Conservation (phyloP, 2,329 filamentous ascomycete genomes). For the Pseudonectria foliicola region DNA sequence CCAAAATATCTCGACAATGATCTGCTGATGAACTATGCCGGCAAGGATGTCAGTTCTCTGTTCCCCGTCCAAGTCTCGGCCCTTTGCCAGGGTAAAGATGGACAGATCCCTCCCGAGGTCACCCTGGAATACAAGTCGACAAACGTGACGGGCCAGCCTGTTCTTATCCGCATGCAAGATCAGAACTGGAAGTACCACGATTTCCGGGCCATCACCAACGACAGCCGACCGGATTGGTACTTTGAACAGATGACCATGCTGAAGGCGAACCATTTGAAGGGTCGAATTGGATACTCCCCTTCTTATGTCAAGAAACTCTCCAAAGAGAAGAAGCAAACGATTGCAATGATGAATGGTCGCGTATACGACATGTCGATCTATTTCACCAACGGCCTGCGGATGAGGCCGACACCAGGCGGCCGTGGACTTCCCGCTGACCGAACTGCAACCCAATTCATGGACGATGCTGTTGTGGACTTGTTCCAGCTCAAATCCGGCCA, state of each 20-base stretch:
- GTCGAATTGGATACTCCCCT: slow-evolving; percentile 75
- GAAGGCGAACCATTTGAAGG: slow-evolving; percentile 74
- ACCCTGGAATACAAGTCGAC: slow-evolving; percentile 73
- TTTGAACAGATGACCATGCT: slow-evolving; percentile 77
- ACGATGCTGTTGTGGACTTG: slow-evolving; percentile 61
- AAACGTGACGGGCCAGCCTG: slow-evolving; percentile 65
- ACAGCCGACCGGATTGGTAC: slow-evolving; percentile 86
- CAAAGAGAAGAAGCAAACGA: slow-evolving; percentile 50
- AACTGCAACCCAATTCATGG: slow-evolving; percentile 72
- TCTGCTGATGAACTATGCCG: slow-evolving; percentile 71
- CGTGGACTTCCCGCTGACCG: slow-evolving; percentile 36
- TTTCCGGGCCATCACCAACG: slow-evolving; percentile 77
- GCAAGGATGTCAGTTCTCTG: slow-evolving; percentile 75
- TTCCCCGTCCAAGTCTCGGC: slow-evolving; percentile 95
- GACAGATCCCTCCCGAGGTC: slow-evolving; percentile 60
- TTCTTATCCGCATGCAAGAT: slow-evolving; percentile 59
- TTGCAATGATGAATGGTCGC: slow-evolving; percentile 70
- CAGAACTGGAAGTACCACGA: slow-evolving; percentile 80
- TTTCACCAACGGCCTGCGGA: slow-evolving; percentile 62
- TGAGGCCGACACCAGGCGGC: slow-evolving; percentile 50
- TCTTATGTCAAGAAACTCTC: slow-evolving; percentile 68
- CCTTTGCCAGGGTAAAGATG: slow-evolving; percentile 72
- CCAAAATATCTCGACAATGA: slow-evolving; percentile 49
- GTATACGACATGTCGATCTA: slow-evolving; percentile 92
- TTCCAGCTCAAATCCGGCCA: slow-evolving; percentile 70